A percentile compares a stretch with the other conserved stretches of the same genome.
These are phyloP conservation scores for Rosa multiflora DNA, from an alignment of 306 rosid species.

Conservation along the genomic window DNA sequence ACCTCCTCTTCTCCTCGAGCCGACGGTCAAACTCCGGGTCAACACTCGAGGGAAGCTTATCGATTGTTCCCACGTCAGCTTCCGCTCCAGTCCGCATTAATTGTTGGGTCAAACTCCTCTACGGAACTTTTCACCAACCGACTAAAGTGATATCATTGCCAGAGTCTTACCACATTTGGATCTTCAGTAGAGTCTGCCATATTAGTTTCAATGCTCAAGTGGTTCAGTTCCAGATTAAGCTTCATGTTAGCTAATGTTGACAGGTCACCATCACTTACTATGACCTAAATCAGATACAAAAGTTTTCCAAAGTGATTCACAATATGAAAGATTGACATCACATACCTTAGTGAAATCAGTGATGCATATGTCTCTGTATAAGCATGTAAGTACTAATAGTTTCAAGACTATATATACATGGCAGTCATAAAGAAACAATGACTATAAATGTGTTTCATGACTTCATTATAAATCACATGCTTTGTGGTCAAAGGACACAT, in stretches of 20 bases:
- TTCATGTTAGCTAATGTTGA: slow-evolving; percentile 75
- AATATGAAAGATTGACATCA: background rate
- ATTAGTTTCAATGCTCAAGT: slow-evolving; percentile 41
- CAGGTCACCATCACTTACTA: slow-evolving; percentile 73
- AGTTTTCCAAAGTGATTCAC: slow-evolving; percentile 1
- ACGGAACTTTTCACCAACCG: background rate
- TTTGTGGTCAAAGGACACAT: slow-evolving; percentile 9
- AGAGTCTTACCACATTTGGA: slow-evolving; percentile 43
- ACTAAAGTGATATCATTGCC: background rate
- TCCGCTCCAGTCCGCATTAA: no score
- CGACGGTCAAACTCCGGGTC: no score
- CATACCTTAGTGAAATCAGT: background rate
- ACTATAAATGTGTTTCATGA: background rate
- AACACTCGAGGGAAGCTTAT: no score
- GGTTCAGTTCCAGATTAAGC: slow-evolving; percentile 63
- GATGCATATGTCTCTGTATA: background rate
- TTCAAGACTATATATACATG: background rate
- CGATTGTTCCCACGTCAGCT: no score
- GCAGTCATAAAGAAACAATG: background rate
- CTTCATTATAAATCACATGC: background rate
- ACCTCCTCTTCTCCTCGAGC: no score
- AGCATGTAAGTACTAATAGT: background rate
- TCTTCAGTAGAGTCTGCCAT: slow-evolving; percentile 25
- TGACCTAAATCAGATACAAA: slow-evolving; percentile 47
- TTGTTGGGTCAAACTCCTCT: no score